Base-by-base conservation (phyloP, 2,329 filamentous ascomycete species). In the Helicocarpus griseus region DNA sequence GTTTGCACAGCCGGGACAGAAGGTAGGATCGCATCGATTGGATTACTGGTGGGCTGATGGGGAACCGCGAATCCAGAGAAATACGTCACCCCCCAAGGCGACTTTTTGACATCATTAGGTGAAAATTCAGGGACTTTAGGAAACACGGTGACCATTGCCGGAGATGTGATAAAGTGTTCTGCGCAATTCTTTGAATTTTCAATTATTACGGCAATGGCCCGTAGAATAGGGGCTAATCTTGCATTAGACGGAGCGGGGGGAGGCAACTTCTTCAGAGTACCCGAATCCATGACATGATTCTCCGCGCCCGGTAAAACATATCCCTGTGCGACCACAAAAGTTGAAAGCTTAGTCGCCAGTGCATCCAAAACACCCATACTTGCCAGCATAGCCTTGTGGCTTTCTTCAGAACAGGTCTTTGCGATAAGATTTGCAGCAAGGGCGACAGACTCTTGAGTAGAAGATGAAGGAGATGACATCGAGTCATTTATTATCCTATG, bases 121-220 rank as follows among this genome's bases (percentile, higher is more conserved):
- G 76, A 69, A 49, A 80, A 78, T 40, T 79, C 77, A 36, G 78
- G 68, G 5, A 66, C 52, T 58, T 76, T 74, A 2, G 84, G 84
- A 54, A 89, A 86, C 9, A 87, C 78, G 19, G 83, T 80, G 51
- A 87, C 70, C 38, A 89, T 80, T 0, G 81, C 77, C 1, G 84
- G 84, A 1, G 85, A 85, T 53, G 79, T 83, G 40, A 85, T 69
- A 46, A 87, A 77, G 60, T 87, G 80, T 57, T 84, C 84, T 8
- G 87, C 83, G 50, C 89, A 81, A 66, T 85, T 87, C 58, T 83
- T 85, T 0, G 91, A 96, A 60, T 87, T 81, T 54, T 83, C 79
- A 47, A 95, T 79, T 45, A 96, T 85, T 43, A 83, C 78, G 19
- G 83, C 78, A 48, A 95, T 80, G 0, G 90, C 87, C 55, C 89